Base-by-base conservation (phyloP, 768 basidiomycete species). In the Strobilomyces echinocephalus region DNA sequence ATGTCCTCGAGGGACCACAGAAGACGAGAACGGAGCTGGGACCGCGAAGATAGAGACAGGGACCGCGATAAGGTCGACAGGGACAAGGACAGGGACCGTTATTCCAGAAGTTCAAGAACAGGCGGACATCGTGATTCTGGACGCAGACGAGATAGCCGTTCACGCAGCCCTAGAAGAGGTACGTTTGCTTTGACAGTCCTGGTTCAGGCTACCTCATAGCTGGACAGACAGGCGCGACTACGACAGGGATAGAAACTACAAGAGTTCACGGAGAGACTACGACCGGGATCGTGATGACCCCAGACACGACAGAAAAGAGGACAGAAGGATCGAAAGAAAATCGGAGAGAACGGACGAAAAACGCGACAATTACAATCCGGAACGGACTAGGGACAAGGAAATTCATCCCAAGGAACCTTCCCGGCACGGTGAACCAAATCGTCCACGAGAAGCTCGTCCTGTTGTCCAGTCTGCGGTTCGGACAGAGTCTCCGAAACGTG, bases 11-110 rank as follows among this genome's bases (percentile, higher is more conserved):
- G 80, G 57, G 81, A 82, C 57, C 68, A 77, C 60, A 75, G 81
- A 63, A 71, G 78, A 65, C 79, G 81, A 55, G 84, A 86, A 62
- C 69, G 83, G 59, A 84, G 83, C 63, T 81, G 83, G 80, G 84
- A 86, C 55, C 76, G 71, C 31, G 72, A 72, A 60, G 68, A 70
- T 43, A 62, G 72, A 7, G 61, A 63, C 47, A 59, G 61, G 15
- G 60, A 59, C 40, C 52, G 53, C 14, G 42, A n/a, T n/a, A n/a
- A n/a, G n/a, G n/a, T n/a, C n/a, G n/a, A 72, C 38, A 60, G 61
- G 24, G 33, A 43, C 31, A 52, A 35, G 11, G 69, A 76, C 49
- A 71, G 72, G 34, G 76, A 79, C 55, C 73, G 79, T 21, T 69
- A 78, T 48, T 63, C 77, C 26, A 69, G 76, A 54, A 58, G 72